Evolutionary conservation across 2,329 filamentous ascomycete species (phyloP).

Genomic region (Lanzia echinophila): DNA sequence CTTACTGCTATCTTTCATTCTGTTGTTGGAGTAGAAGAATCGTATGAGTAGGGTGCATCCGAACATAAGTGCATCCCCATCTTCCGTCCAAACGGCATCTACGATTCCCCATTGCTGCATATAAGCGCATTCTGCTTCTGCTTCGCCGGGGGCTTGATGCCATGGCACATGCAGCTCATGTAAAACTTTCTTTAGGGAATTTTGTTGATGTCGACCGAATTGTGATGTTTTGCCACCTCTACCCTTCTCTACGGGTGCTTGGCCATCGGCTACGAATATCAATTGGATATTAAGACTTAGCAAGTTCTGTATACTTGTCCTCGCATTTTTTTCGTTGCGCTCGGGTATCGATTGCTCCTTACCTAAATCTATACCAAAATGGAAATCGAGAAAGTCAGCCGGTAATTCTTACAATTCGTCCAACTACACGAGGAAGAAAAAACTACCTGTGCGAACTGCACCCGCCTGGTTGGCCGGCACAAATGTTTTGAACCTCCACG

Average conservation of each 20-base stretch:
- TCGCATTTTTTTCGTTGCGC: too few relatives aligned
- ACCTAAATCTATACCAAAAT: not conserved
- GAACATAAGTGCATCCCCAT: slow-evolving; percentile 96
- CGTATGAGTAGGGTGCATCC: slow-evolving; percentile 70
- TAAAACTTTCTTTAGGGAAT: slow-evolving; percentile 43
- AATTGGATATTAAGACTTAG: not conserved
- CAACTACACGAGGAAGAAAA: not conserved
- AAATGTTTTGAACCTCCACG: slow-evolving; percentile 79
- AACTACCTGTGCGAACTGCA: slow-evolving; percentile 31
- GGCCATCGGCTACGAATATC: slow-evolving; percentile 36
- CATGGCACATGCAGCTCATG: slow-evolving; percentile 73
- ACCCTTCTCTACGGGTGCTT: slow-evolving; percentile 51
- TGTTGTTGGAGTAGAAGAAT: slow-evolving; percentile 35
- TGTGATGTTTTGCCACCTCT: not conserved
- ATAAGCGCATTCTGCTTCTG: slow-evolving; percentile 86
- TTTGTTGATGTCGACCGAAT: slow-evolving; percentile 10
- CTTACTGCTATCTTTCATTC: too few relatives aligned
- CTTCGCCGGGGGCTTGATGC: slow-evolving; percentile 85
- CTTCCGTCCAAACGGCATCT: slow-evolving; percentile 87
- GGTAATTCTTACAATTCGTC: too few relatives aligned
- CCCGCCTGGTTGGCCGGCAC: slow-evolving; percentile 61
- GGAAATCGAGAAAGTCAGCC: not conserved
- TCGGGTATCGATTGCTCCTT: too few relatives aligned
- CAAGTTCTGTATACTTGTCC: too few relatives aligned
- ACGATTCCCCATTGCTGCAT: slow-evolving; percentile 73